These are phyloP conservation scores for Eimeria sp. DNA, from an alignment of 169 alveolate species.

Conservation along the genomic window DNA sequence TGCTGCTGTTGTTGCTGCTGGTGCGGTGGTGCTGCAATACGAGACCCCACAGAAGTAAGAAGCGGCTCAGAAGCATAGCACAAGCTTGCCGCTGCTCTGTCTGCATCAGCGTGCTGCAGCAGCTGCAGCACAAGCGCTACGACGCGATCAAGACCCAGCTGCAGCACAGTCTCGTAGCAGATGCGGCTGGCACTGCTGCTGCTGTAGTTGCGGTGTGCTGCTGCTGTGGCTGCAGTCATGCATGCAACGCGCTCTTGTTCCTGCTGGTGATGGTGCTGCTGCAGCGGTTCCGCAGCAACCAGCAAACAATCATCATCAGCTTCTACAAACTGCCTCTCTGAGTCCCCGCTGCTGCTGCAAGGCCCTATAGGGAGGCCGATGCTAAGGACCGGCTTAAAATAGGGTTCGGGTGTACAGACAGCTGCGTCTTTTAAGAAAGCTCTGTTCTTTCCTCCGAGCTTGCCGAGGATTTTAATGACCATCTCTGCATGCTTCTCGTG, in stretches of 20 bases:
- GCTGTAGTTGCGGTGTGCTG: not conserved
- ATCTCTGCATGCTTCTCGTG: slow-evolving; percentile 80
- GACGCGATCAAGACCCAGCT: slow-evolving; percentile 55
- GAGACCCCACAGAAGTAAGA: slow-evolving; percentile 57
- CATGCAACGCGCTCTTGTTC: not conserved
- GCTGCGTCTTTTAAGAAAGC: slow-evolving; percentile 84
- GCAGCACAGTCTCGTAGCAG: slow-evolving; percentile 61
- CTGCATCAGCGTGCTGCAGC: slow-evolving; percentile 60
- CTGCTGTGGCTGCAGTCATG: slow-evolving; percentile 39
- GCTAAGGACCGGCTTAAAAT: slow-evolving; percentile 64
- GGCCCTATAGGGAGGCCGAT: slow-evolving; percentile 70
- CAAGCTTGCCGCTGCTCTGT: slow-evolving; percentile 55
- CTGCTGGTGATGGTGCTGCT: slow-evolving; percentile 33
- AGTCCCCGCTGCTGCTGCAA: slow-evolving; percentile 41
- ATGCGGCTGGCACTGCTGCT: slow-evolving; percentile 20
- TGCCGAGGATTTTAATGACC: slow-evolving; percentile 86
- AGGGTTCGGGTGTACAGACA: slow-evolving; percentile 73
- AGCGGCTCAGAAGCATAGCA: slow-evolving; percentile 77
- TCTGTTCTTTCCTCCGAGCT: slow-evolving; percentile 88
- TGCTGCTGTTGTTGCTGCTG: slow-evolving; percentile 36
- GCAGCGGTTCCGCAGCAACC: slow-evolving; percentile 59
- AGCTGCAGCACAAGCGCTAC: slow-evolving; percentile 39
- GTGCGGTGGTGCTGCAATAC: slow-evolving; percentile 75
- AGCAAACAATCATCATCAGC: slow-evolving; percentile 3
- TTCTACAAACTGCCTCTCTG: not conserved